Evolutionary conservation across 257 asterid species (phyloP).

Genomic region (Nicotiana tomentosiformis): DNA sequence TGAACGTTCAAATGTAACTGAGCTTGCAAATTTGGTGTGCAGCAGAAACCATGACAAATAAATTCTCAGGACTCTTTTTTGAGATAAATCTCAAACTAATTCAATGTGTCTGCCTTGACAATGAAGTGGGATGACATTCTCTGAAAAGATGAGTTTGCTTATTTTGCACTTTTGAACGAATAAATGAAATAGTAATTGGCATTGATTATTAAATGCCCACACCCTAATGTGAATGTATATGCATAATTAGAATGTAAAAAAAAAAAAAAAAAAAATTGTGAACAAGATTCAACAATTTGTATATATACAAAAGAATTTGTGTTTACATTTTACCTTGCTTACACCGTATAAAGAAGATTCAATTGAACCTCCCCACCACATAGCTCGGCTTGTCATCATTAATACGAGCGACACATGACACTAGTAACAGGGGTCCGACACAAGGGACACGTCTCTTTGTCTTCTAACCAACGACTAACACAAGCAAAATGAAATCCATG

Average conservation of each 20-base stretch:
- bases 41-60: too few species aligned
- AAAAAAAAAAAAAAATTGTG: too few species aligned
- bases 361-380: neutral
- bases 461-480: neutral
- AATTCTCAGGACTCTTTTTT: too few species aligned
- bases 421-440: neutral
- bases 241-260: neutral
- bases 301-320: too few species aligned
- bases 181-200: too few species aligned
- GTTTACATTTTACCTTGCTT: neutral
- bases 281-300: neutral
- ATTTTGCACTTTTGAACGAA: neutral
- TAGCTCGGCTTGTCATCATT: neutral
- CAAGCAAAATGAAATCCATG: slow-evolving; percentile 4
- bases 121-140: too few species aligned
- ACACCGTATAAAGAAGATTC: neutral
- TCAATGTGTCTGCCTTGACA: too few species aligned
- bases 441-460: neutral
- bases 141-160: neutral
- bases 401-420: neutral
- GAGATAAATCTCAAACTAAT: too few species aligned
- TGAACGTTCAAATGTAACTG: too few species aligned
- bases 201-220: neutral
- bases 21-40: too few species aligned
- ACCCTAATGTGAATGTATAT: neutral